Evolutionary conservation across 257 asterid genomes (phyloP), one percentile per base, ranked within the genome.

Genomic region (Linderniella brevidens): DNA sequence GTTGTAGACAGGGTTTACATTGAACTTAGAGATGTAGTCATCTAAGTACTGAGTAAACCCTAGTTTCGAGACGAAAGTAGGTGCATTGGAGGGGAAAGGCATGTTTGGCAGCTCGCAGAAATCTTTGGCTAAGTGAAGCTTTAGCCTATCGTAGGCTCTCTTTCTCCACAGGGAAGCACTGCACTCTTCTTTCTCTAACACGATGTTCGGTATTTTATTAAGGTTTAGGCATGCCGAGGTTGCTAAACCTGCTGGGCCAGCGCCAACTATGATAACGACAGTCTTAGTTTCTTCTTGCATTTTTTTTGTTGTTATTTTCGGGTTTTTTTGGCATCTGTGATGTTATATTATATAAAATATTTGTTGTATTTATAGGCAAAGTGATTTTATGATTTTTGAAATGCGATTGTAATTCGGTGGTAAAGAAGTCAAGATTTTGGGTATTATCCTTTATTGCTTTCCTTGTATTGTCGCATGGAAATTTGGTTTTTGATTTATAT

Each of bases 181-280:
- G 8, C 77, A 68, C 13, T 76, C 76, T 52, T 82, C 84, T 37
- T 29, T 73, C 25, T 82, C 93, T 0, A 82, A 25, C 9, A 82
- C 68, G 14, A 78, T 50, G 63, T 74, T 65, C 7, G 77, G 67
- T 0, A 76, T 67, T n/a, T 40, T 48, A 0, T 54, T 3, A 0
- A 37, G 19, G 48, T 73, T 82, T 1, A 82, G 64, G 14, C 84
- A 78, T 0, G 79, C 79, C 4, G 83, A 58, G 0, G 76, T 62
- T 13, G 92, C 77, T 13, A 82, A 17, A 8, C 92, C 87, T 0
- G 87, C 62, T 9, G 92, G 87, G 17, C 92, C 87, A 0, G 77
- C 82, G 4, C 92, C 86, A 0, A 74, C 60, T 3, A 25, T 25
- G 32, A 25, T 3, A 5, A 76, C 61, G 1, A 78, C 11, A 0